Evolutionary conservation across 176 grass and related monocot species (phyloP), one percentile per base, ranked within the genome.

Genomic region (Carex scoparia): DNA sequence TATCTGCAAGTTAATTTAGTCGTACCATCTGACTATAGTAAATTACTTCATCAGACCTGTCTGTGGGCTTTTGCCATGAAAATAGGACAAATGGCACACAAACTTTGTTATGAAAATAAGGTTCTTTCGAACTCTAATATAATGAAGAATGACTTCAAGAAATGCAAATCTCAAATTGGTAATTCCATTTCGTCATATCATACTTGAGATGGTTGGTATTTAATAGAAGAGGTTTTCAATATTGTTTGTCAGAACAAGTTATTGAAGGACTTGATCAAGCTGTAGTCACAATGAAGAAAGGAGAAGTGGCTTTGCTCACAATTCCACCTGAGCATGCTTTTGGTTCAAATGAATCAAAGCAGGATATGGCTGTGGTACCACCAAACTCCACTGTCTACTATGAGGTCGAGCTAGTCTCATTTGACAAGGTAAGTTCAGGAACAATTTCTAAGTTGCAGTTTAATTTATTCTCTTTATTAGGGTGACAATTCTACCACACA

Each of bases 261-360:
- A 91, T 96, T 90, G 81, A 91, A 81, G 94, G 94, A 55, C 86
- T 96, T 88, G 94, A 96, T 84, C 33, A 13, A 87, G 94, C 91
- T 84, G 91, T 96, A 55, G 60, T 85, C 81, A 88, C 85, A 62
- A 96, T 96, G 94, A 96, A 93, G 71, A 93, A 84, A 86, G 94
- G 91, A 72, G 94, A 96, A 84, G 86, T 93, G 12, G 86, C 91
- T 66, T 87, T 79, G 69, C 72, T 96, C 33, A 93, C 91, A 78
- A 88, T 96, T 84, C 81, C 89, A 57, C 87, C 91, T 0, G 86
- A 92, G 65, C 65, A 94, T 86, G 94, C 89, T 11, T 97, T 94
- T 61, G 83, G 86, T 59, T 61, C 86, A 33, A 56, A 71, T 87
- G 94, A 94, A 87, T 87, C 89, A 54, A 84, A 75, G 65, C 88